A percentile compares a stretch with the other conserved stretches of the same genome.
These are phyloP conservation scores for Colletotrichum horii DNA, from an alignment of 2,329 filamentous ascomycete species.

Conservation along the genomic window DNA sequence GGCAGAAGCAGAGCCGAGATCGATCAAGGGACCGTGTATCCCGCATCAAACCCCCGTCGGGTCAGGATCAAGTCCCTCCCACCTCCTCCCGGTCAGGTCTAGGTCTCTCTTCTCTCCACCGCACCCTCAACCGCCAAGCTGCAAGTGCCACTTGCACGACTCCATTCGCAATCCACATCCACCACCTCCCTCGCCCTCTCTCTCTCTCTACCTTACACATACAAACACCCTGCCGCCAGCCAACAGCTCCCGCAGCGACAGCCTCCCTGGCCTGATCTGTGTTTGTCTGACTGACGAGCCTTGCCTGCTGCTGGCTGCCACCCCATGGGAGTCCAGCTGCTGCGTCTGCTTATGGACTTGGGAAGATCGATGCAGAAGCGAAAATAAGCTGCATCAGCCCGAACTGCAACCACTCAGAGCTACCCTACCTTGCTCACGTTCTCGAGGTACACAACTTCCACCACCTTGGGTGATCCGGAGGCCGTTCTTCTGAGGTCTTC, in stretches of 20 bases:
- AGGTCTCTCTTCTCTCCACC: not conserved
- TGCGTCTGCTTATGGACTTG: constrained; percentile 10
- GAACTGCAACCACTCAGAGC: constrained; percentile 12
- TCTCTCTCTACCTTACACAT: not conserved
- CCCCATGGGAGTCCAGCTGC: not conserved
- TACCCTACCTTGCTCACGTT: not conserved
- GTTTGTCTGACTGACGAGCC: not conserved
- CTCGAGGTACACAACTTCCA: constrained; percentile 1
- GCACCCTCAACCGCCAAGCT: constrained; percentile 6
- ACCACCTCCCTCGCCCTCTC: not conserved
- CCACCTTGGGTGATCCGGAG: not conserved
- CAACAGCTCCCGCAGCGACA: not conserved
- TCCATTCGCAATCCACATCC: constrained; percentile 19
- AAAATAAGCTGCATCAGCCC: constrained; percentile 22
- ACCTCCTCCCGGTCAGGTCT: not conserved
- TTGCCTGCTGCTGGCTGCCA: not conserved
- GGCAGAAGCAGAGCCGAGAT: not conserved
- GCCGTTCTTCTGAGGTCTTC: not conserved
- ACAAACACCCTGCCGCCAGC: not conserved
- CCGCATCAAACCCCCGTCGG: constrained; percentile 1
- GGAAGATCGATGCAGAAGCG: constrained; percentile 17
- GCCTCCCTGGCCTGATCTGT: constrained; percentile 2
- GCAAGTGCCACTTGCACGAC: constrained; percentile 8
- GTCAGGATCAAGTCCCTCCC: not conserved
- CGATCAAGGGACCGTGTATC: not conserved